Evolutionary conservation across 2,329 filamentous ascomycete species (phyloP).

Genomic region (Fusarium transvaalense): DNA sequence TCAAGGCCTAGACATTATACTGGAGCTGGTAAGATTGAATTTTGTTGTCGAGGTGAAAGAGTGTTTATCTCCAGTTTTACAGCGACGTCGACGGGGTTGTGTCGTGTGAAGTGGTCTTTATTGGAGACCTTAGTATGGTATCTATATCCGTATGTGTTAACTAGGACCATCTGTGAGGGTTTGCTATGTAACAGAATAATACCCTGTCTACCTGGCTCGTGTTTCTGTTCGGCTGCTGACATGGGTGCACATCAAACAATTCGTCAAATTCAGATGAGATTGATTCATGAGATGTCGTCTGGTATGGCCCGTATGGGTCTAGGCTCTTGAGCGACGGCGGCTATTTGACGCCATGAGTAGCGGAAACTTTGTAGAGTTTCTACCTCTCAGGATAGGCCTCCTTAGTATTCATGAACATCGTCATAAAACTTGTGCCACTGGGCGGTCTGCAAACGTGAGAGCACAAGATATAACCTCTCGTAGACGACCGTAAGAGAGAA

Average conservation of each 20-base stretch:
- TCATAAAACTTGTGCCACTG: slow-evolving; percentile 15
- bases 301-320: slow-evolving; percentile 22
- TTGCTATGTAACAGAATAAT: slow-evolving; percentile 5
- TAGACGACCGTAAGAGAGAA: neutral
- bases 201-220: neutral
- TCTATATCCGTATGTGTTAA: neutral
- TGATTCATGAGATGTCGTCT: slow-evolving; percentile 20
- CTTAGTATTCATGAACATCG: slow-evolving; percentile 14
- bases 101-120: slow-evolving; percentile 12
- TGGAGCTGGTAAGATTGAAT: slow-evolving; percentile 30
- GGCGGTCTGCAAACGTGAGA: neutral
- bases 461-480: neutral
- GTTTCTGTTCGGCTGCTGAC: neutral
- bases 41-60: slow-evolving; percentile 20
- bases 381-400: neutral
- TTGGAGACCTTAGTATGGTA: neutral
- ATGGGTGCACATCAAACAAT: neutral
- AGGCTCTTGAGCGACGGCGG: slow-evolving; percentile 18
- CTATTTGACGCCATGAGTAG: slow-evolving; percentile 31
- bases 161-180: neutral
- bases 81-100: slow-evolving; percentile 13
- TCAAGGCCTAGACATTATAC: slow-evolving; percentile 7
- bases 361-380: slow-evolving; percentile 22
- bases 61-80: slow-evolving; percentile 23
- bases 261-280: slow-evolving; percentile 1